Percentiles rank a stretch among this genome's conserved stretches.
Evolutionary conservation across 495 filamentous ascomycete genomes (phyloP).

Genomic region (Aspergillus hancockii): DNA sequence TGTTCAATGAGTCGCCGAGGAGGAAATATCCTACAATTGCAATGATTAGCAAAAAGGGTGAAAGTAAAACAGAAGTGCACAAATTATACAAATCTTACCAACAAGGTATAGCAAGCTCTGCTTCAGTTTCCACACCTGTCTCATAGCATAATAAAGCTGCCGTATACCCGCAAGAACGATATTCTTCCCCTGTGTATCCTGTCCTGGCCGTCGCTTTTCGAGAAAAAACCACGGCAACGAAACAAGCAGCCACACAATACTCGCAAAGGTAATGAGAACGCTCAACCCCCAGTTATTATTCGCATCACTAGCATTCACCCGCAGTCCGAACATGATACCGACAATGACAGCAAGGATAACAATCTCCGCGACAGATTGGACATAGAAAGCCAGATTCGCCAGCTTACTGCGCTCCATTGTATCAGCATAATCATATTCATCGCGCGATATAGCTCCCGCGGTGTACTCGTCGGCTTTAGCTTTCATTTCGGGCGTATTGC

Average conservation of each 20-base stretch:
- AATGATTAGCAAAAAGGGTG: background rate
- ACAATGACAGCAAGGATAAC: constrained; percentile 63
- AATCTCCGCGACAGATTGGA: constrained; percentile 61
- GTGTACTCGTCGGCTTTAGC: constrained; percentile 53
- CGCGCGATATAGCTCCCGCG: constrained; percentile 52
- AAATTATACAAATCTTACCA: constrained; percentile 32
- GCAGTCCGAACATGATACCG: constrained; percentile 61
- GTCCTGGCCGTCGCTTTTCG: constrained; percentile 62
- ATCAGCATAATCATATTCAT: constrained; percentile 62
- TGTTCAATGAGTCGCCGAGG: constrained; percentile 64
- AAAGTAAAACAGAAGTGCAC: background rate
- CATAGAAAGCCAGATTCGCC: constrained; percentile 62
- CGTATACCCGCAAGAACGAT: constrained; percentile 57
- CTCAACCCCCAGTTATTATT: constrained; percentile 68
- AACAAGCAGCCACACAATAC: constrained; percentile 61
- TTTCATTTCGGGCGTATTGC: constrained; percentile 57
- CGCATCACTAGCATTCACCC: constrained; percentile 55
- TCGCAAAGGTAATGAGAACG: constrained; percentile 64
- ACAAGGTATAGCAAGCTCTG: constrained; percentile 65
- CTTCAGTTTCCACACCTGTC: constrained; percentile 62
- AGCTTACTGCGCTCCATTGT: constrained; percentile 62
- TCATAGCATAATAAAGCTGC: constrained; percentile 57
- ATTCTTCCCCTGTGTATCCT: constrained; percentile 45
- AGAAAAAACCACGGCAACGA: constrained; percentile 65
- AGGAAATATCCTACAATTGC: constrained; percentile 56